Conservation (phyloP, 805 yeast species). For the Yamadazyma ubonensis region DNA sequence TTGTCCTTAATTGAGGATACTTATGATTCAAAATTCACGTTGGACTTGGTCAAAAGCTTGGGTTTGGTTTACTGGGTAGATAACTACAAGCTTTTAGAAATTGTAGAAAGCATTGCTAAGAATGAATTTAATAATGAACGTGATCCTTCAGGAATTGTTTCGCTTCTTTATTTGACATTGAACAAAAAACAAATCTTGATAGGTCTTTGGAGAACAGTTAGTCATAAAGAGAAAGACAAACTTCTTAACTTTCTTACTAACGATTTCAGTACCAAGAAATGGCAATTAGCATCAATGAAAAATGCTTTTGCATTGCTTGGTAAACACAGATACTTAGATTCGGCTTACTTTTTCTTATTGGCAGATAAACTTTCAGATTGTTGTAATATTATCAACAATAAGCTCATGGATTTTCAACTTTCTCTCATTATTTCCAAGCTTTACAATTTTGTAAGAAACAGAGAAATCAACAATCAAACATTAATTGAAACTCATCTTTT, state of each 20-base stretch:
- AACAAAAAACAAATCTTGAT: conserved; percentile 71
- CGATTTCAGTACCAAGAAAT: conserved; percentile 71
- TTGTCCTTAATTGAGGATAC: conserved; percentile 48
- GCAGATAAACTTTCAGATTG: conserved; percentile 77
- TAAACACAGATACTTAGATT: conserved; percentile 82
- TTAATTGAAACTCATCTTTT: conserved; percentile 48
- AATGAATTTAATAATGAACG: conserved; percentile 60
- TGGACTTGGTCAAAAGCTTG: conserved; percentile 58
- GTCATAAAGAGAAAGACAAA: conserved; percentile 79
- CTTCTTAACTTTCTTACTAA: conserved; percentile 74
- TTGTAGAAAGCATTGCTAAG: conserved; percentile 69
- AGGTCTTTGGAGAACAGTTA: conserved; percentile 80
- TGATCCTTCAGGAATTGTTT: conserved; percentile 69
- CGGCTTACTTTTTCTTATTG: conserved; percentile 83
- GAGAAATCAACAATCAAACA: conserved; percentile 33
- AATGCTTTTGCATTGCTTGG: conserved; percentile 90
- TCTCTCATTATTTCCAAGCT: conserved; percentile 82
- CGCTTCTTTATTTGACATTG: conserved; percentile 76
- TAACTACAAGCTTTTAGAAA: conserved; percentile 23
- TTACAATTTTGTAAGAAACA: conserved; percentile 37
- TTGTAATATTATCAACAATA: conserved; percentile 66
- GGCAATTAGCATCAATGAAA: conserved; percentile 87
- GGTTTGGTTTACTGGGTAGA: conserved; percentile 74
- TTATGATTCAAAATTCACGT: conserved; percentile 47
- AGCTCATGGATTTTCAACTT: conserved; percentile 65